These are phyloP conservation scores for Pseudofabraea citricarpa DNA, from an alignment of 2,329 filamentous ascomycete species.

Conservation along the genomic window DNA sequence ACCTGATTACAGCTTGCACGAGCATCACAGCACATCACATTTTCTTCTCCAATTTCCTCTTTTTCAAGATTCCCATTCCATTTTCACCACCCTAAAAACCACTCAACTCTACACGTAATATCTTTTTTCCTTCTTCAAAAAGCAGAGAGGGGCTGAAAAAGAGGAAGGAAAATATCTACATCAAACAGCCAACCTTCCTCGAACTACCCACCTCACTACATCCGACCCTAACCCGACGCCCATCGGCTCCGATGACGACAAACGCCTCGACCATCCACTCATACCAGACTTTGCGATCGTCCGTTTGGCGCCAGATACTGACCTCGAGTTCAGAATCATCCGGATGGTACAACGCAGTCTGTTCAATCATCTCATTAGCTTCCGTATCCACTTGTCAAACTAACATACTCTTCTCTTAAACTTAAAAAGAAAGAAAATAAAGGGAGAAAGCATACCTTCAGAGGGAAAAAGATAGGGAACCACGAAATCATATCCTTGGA, in stretches of 20 bases:
- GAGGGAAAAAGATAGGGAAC: constrained; percentile 97
- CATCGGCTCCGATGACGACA: constrained; percentile 54
- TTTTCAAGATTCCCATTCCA: too few species aligned
- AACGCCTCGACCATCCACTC: constrained; percentile 95
- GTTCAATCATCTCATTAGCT: constrained; percentile 14
- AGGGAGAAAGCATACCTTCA: constrained; percentile 63
- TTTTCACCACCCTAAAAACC: too few species aligned
- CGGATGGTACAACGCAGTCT: constrained; percentile 83
- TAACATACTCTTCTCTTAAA: too few species aligned
- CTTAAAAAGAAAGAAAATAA: background rate
- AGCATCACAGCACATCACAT: too few species aligned
- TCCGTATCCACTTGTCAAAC: too few species aligned
- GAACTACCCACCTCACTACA: constrained; percentile 65
- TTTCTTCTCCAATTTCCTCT: too few species aligned
- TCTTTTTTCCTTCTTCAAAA: too few species aligned
- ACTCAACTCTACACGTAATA: too few species aligned
- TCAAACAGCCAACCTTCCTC: constrained; percentile 64
- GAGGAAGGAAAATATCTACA: too few species aligned
- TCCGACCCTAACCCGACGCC: constrained; percentile 60
- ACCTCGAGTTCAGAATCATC: constrained; percentile 81
- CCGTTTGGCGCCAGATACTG: constrained; percentile 93
- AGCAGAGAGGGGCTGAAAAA: too few species aligned
- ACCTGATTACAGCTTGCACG: too few species aligned
- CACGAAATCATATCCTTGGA: constrained; percentile 98
- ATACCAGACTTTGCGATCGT: constrained; percentile 96